These are phyloP conservation scores for Umbelopsis vinacea DNA, from an alignment of 192 early-diverging fungal genomes.

Conservation along the genomic window DNA sequence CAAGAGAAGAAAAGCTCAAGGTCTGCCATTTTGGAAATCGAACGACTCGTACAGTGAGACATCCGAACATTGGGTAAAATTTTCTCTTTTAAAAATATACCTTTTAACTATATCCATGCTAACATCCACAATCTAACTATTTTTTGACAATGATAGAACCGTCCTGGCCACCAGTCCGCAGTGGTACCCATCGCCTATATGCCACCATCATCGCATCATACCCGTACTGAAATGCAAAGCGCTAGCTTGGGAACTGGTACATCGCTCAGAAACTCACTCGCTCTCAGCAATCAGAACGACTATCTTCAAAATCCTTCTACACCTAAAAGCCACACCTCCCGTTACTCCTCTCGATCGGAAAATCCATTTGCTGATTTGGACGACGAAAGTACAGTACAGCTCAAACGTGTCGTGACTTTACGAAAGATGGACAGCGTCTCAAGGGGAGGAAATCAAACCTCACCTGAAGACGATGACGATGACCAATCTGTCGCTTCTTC, in stretches of 20 bases:
- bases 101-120: neutral
- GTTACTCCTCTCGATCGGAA: slow-evolving; percentile 7
- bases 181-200: slow-evolving; percentile 46
- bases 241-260: slow-evolving; percentile 4
- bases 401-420: slow-evolving; percentile 16
- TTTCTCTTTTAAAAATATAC: neutral
- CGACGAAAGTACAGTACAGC: slow-evolving; percentile 20
- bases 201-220: slow-evolving; percentile 24
- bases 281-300: slow-evolving; percentile 14
- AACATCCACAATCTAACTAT: neutral
- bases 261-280: neutral
- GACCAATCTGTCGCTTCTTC: slow-evolving; percentile 5
- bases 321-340: neutral
- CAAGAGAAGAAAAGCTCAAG: slow-evolving; percentile 15
- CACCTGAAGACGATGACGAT: slow-evolving; percentile 22
- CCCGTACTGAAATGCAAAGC: neutral
- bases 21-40: slow-evolving; percentile 10
- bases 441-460: neutral
- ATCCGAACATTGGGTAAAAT: neutral
- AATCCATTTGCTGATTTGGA: slow-evolving; percentile 36
- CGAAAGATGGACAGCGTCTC: neutral
- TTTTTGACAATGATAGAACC: slow-evolving; percentile 1
- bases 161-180: slow-evolving; percentile 25
- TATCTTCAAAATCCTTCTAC: slow-evolving; percentile 12
- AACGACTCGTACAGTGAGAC: neutral